Evolutionary conservation across 2,329 filamentous ascomycete genomes (phyloP).

Genomic region (Stagonosporopsis cucurbitacearum): DNA sequence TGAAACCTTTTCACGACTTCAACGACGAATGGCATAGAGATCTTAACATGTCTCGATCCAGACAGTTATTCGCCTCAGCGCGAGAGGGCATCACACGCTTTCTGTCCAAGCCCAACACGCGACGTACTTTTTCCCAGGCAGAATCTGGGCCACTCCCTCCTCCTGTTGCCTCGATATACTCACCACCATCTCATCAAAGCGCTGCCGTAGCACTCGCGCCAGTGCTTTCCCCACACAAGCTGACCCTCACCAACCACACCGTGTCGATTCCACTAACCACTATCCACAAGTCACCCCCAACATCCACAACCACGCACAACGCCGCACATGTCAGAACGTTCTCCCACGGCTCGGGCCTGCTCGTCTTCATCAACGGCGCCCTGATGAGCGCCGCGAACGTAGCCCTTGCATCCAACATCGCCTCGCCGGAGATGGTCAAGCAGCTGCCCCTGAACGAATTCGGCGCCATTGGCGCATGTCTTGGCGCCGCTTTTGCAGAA

Average conservation of each 20-base stretch:
- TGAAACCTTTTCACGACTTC: background rate
- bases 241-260: background rate
- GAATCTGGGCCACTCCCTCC: no score
- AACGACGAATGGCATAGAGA: background rate
- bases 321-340: background rate
- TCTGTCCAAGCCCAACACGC: background rate
- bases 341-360: constrained; percentile 2
- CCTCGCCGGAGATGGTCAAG: constrained; percentile 8
- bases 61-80: background rate
- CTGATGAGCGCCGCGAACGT: background rate
- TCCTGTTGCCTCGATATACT: background rate
- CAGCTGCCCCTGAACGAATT: background rate
- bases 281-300: background rate
- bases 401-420: constrained; percentile 12
- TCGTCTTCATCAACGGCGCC: constrained; percentile 2
- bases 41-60: background rate
- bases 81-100: background rate
- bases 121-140: background rate
- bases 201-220: background rate
- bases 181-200: background rate
- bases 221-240: background rate
- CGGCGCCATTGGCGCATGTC: background rate
- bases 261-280: background rate
- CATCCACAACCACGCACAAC: background rate
- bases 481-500: background rate